Evolutionary conservation across 2,329 filamentous ascomycete species (phyloP).

Genomic region (Diaporthe sp.): DNA sequence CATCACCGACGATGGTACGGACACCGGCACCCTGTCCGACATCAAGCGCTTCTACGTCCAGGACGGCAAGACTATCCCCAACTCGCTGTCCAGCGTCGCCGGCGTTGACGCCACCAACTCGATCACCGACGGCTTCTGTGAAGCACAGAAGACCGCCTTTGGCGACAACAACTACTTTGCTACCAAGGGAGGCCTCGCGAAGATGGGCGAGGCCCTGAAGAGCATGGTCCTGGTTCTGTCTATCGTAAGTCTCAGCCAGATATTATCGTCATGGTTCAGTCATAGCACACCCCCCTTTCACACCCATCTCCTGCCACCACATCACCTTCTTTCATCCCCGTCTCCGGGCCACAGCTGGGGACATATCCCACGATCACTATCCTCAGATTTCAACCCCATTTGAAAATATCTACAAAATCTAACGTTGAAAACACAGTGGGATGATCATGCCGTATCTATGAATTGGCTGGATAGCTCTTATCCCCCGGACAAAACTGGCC

Average conservation of each 20-base stretch:
- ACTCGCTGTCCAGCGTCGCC: slow-evolving; percentile 50
- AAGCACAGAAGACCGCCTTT: slow-evolving; percentile 63
- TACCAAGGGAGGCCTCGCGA: slow-evolving; percentile 61
- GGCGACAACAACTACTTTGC: slow-evolving; percentile 61
- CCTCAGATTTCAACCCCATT: background rate
- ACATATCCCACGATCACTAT: background rate
- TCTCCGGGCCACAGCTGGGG: background rate
- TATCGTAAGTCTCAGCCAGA: slow-evolving; percentile 27
- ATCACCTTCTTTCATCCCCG: background rate
- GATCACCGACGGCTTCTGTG: slow-evolving; percentile 65
- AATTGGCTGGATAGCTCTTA: slow-evolving; percentile 72
- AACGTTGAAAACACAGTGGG: background rate
- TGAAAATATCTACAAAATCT: background rate
- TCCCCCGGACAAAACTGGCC: slow-evolving; percentile 54
- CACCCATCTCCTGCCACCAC: background rate
- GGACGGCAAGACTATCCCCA: slow-evolving; percentile 61
- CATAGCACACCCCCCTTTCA: background rate
- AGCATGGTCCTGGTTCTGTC: slow-evolving; percentile 48
- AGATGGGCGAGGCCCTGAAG: slow-evolving; percentile 55
- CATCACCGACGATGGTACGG: slow-evolving; percentile 49
- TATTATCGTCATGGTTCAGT: background rate
- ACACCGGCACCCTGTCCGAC: slow-evolving; percentile 59
- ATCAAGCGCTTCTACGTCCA: slow-evolving; percentile 70
- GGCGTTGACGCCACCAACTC: slow-evolving; percentile 44
- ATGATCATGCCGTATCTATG: slow-evolving; percentile 55